A percentile compares a stretch with the other conserved stretches of the same genome.
These are phyloP conservation scores for Globisporangium takayamanum DNA, from an alignment of 352 stramenopile genomes.

Conservation along the genomic window DNA sequence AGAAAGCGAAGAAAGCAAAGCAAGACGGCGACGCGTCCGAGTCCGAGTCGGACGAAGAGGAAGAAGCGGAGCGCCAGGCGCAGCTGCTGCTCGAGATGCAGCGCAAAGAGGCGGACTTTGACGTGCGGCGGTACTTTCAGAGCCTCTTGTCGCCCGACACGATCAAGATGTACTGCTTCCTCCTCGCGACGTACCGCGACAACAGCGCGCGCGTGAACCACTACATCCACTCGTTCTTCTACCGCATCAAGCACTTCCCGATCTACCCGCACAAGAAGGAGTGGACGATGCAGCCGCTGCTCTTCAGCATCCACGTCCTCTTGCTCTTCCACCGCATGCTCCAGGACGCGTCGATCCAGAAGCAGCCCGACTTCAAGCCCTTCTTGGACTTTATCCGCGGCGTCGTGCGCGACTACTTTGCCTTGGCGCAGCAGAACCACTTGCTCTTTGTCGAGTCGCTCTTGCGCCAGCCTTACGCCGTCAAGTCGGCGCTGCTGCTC, in stretches of 20 bases:
- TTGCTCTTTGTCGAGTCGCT: constrained; percentile 75
- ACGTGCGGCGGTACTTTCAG: constrained; percentile 77
- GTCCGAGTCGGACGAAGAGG: constrained; percentile 65
- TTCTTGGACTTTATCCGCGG: constrained; percentile 79
- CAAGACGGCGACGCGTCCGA: constrained; percentile 34
- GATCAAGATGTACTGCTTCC: constrained; percentile 78
- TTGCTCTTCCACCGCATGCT: constrained; percentile 82
- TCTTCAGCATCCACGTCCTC: constrained; percentile 82
- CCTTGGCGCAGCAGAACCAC: constrained; percentile 69
- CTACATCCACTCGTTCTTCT: constrained; percentile 87
- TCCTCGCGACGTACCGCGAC: constrained; percentile 62
- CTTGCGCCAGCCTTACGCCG: constrained; percentile 62
- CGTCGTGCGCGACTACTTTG: constrained; percentile 76
- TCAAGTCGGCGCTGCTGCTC: constrained; percentile 61
- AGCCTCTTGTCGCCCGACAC: constrained; percentile 76
- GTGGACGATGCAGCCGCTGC: constrained; percentile 81
- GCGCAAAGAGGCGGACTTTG: constrained; percentile 82
- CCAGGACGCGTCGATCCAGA: constrained; percentile 65
- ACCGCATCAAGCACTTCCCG: constrained; percentile 75
- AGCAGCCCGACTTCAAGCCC: constrained; percentile 44
- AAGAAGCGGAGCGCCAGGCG: constrained; percentile 60
- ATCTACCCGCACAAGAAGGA: constrained; percentile 56
- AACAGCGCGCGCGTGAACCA: constrained; percentile 84
- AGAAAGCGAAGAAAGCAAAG: constrained; percentile 20
- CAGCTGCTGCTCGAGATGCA: constrained; percentile 79